Evolutionary conservation across 345 rosid genomes (phyloP).

Genomic region (Corymbia maculata): DNA sequence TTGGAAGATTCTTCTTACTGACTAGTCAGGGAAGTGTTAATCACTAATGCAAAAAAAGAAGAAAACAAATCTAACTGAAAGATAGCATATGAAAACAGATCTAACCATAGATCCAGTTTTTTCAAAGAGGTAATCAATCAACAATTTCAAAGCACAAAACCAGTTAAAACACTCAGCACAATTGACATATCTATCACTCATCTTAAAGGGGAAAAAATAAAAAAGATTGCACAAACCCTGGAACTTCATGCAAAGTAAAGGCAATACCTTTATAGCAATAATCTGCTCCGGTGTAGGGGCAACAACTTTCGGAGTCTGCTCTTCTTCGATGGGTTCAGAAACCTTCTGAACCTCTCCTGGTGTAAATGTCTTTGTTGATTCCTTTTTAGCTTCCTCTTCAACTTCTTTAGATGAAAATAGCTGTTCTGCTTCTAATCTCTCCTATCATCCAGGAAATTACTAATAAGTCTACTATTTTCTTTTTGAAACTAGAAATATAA

Average conservation of each 20-base stretch:
- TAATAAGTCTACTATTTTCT: background rate
- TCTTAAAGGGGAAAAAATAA: background rate
- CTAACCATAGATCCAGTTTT: background rate
- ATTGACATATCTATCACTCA: background rate
- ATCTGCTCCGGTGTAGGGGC: slow-evolving; percentile 96
- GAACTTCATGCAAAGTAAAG: background rate
- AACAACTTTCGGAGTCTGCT: slow-evolving; percentile 60
- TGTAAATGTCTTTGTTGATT: slow-evolving; percentile 37
- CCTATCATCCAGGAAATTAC: slow-evolving; percentile 39
- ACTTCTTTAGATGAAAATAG: slow-evolving; percentile 85
- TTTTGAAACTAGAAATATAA: background rate
- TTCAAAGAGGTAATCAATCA: background rate
- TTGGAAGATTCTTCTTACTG: background rate
- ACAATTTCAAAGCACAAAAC: background rate
- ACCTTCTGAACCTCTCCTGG: slow-evolving; percentile 52
- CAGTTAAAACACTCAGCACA: background rate
- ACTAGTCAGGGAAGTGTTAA: background rate
- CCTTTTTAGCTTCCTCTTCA: slow-evolving; percentile 78
- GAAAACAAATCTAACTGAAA: background rate
- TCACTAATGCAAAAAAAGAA: background rate
- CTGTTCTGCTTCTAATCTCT: slow-evolving; percentile 77
- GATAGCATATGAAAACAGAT: background rate
- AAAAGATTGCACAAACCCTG: background rate
- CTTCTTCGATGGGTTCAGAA: slow-evolving; percentile 42
- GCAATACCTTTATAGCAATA: slow-evolving; percentile 81